Evolutionary conservation across 2,329 filamentous ascomycete genomes (phyloP), one percentile per base, ranked within the genome.

Genomic region (Arthrobotrys sphaeroides): DNA sequence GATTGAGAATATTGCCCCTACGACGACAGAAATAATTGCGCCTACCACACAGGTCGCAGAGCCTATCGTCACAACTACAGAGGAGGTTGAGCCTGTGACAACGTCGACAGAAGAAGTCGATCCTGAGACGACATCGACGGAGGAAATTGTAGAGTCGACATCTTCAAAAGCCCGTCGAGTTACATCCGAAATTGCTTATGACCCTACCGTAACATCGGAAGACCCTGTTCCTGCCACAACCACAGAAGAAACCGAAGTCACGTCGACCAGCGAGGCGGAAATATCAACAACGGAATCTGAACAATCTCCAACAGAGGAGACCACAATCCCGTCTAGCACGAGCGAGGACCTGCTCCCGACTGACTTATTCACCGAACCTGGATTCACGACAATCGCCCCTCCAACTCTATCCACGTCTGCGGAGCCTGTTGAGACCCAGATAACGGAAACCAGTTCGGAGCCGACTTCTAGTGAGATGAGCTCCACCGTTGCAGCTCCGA

Each of bases 31-130:
- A 18, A 36, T 61, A 24, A 33, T 62, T 22, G 66, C 13, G 3
- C 20, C 42, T 18, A 31, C 62, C 4, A 73, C 60, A 5, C 42
- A 24, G 28, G 13, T 51, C n/a, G 69, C 42, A 24, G 22, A 45
- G n/a, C 69, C 69, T 12, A 55, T 55, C 16, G 45, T 38, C 6
- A 74, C 61, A 26, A 59, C 22, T 67, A 20, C 20, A 20, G 22
- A 47, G 26, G 26, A 28, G 38, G 5, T 16, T 0, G 6, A 16
- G 42, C 36, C 51, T 3, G 22, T 42, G 22, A 38, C 22, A 3
- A 38, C 43, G 10, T 49, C 36, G 24, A 49, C 49, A 13, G 42
- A 31, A 4, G 12, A 16, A 28, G 1, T 20, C 38, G 20, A n/a
- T n/a, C n/a, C n/a, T 3, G 22, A 53, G 22, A 38, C 22, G 5